Conservation (phyloP, 1,284 basidiomycete species). For the Neolentinus lepideus region DNA sequence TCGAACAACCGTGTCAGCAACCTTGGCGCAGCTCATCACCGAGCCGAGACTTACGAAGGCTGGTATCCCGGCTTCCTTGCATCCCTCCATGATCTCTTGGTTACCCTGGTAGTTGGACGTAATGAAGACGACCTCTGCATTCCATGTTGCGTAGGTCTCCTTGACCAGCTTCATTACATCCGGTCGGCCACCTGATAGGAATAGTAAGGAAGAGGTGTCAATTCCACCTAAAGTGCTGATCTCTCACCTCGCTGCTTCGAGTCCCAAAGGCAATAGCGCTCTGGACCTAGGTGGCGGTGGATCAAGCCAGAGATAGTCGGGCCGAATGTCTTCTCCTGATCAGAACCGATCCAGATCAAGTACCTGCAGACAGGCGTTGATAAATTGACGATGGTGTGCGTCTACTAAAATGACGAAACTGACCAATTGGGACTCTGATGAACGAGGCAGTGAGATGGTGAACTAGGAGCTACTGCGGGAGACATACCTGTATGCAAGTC, state of each 20-base stretch:
- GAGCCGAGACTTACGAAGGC: constrained; percentile 37
- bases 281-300: constrained; percentile 43
- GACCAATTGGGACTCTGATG: constrained; percentile 53
- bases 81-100: constrained; percentile 62
- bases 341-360: constrained; percentile 50
- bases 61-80: constrained; percentile 53
- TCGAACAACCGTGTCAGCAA: background rate
- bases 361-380: constrained; percentile 32
- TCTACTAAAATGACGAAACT: constrained; percentile 14
- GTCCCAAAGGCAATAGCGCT: constrained; percentile 56
- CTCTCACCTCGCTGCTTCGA: constrained; percentile 48
- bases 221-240: background rate
- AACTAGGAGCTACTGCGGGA: constrained; percentile 13
- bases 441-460: constrained; percentile 5
- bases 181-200: constrained; percentile 24
- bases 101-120: constrained; percentile 59
- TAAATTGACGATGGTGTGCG: constrained; percentile 2
- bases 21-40: constrained; percentile 4
- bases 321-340: constrained; percentile 37
- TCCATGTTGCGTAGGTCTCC: constrained; percentile 30
- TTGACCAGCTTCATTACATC: constrained; percentile 34
- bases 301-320: constrained; percentile 39
- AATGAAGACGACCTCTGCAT: constrained; percentile 57
- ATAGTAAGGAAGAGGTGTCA: constrained; percentile 16
- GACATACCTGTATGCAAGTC: constrained; percentile 25